Evolutionary conservation across 805 yeast genomes (phyloP).

Genomic region (Sugiyamaella mastotermitis): DNA sequence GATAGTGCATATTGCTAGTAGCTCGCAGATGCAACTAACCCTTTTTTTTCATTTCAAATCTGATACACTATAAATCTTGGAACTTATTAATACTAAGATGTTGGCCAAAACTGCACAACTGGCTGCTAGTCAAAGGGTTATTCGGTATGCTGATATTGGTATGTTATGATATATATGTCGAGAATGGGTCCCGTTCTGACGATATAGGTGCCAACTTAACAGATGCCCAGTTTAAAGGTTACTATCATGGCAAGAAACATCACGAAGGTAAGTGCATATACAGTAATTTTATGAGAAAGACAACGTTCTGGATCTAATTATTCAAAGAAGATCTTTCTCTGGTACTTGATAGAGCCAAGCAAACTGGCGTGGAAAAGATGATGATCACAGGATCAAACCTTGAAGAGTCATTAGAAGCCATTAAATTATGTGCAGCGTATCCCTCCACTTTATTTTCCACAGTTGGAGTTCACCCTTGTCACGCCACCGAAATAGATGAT

Average conservation of each 20-base stretch:
- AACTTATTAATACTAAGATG: no score
- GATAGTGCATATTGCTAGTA: no score
- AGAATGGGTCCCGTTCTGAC: background rate
- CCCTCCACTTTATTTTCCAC: constrained; percentile 47
- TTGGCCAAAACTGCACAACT: no score
- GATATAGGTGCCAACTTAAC: constrained; percentile 73
- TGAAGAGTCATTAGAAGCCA: constrained; percentile 56
- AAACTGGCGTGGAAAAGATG: constrained; percentile 59
- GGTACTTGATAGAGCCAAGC: constrained; percentile 61
- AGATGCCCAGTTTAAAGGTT: constrained; percentile 82
- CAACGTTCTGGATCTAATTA: background rate
- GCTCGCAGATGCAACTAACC: no score
- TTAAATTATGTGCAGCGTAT: constrained; percentile 44
- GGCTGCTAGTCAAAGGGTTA: no score
- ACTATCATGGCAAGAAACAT: constrained; percentile 60
- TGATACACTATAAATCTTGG: no score
- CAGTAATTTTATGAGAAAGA: background rate
- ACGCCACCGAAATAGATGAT: constrained; percentile 50
- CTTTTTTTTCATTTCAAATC: no score
- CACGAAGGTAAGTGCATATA: no score
- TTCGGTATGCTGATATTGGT: constrained; percentile 18
- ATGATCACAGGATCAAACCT: constrained; percentile 81
- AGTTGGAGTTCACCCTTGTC: constrained; percentile 94
- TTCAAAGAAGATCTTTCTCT: constrained; percentile 50
- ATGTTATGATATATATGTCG: constrained; percentile 18